Conservation (phyloP, 768 basidiomycete genomes). For the Coprinopsis strossmayeri region DNA sequence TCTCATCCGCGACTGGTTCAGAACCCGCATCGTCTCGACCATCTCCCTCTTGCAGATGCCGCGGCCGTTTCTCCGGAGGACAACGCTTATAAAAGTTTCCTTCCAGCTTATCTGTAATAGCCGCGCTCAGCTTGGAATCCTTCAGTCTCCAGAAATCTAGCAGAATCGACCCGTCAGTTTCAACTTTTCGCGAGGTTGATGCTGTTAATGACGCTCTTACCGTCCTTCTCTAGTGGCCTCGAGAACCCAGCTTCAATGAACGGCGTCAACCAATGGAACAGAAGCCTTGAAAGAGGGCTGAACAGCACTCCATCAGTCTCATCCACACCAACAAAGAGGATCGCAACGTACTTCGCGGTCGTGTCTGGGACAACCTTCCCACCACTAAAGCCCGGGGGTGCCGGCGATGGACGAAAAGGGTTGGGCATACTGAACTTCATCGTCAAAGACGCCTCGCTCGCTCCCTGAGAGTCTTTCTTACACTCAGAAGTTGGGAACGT, state of each 20-base stretch:
- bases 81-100: conserved; percentile 43
- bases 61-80: conserved; percentile 40
- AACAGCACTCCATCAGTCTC: not conserved
- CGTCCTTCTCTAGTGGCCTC: conserved; percentile 50
- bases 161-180: too few relatives aligned
- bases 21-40: not conserved
- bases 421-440: conserved; percentile 17
- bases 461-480: too few relatives aligned
- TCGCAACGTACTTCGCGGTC: conserved; percentile 26
- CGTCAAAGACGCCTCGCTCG: too few relatives aligned
- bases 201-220: conserved; percentile 21
- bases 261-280: conserved; percentile 49
- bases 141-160: conserved; percentile 55
- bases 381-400: conserved; percentile 42
- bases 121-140: conserved; percentile 25
- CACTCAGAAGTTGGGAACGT: too few relatives aligned
- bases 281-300: conserved; percentile 31
- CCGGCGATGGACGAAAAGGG: conserved; percentile 35
- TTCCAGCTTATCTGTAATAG: conserved; percentile 37
- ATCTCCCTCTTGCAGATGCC: conserved; percentile 19
- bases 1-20: not conserved
- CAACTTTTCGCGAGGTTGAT: not conserved
- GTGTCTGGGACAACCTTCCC: conserved; percentile 41
- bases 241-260: conserved; percentile 54
- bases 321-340: not conserved